Conservation (phyloP, 768 basidiomycete genomes). For the Suillus spraguei region DNA sequence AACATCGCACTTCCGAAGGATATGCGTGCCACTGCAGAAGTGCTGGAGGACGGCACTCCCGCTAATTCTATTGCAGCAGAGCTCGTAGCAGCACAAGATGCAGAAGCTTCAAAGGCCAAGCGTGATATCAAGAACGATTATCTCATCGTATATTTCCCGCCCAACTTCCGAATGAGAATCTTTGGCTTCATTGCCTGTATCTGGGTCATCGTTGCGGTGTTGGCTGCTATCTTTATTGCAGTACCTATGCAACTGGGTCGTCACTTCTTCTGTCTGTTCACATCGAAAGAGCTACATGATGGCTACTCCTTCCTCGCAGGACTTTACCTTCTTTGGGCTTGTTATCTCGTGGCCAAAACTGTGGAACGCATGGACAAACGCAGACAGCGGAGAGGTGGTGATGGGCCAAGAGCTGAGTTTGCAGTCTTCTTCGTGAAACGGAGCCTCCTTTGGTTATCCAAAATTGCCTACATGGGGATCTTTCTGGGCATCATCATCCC, state of each 20-base stretch:
- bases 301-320: slow-evolving; percentile 89
- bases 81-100: slow-evolving; percentile 67
- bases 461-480: slow-evolving; percentile 69
- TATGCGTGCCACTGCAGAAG: slow-evolving; percentile 74
- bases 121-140: slow-evolving; percentile 74
- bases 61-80: slow-evolving; percentile 54
- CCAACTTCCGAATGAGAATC: slow-evolving; percentile 74
- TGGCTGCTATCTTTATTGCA: slow-evolving; percentile 59
- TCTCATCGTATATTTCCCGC: slow-evolving; percentile 82
- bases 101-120: slow-evolving; percentile 69
- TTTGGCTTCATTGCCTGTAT: slow-evolving; percentile 67
- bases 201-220: slow-evolving; percentile 68
- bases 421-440: slow-evolving; percentile 71
- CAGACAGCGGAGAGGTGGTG: slow-evolving; percentile 59
- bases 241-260: slow-evolving; percentile 80
- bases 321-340: slow-evolving; percentile 76
- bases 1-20: slow-evolving; percentile 78
- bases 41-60: slow-evolving; percentile 68
- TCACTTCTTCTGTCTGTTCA: slow-evolving; percentile 64
- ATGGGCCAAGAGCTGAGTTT: slow-evolving; percentile 62
- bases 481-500: slow-evolving; percentile 77
- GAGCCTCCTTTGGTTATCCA: slow-evolving; percentile 63
- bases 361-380: slow-evolving; percentile 72
- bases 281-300: slow-evolving; percentile 72
- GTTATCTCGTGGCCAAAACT: slow-evolving; percentile 64